These are phyloP conservation scores for Hypoxylon fuscum DNA, from an alignment of 495 filamentous ascomycete genomes.

Conservation along the genomic window DNA sequence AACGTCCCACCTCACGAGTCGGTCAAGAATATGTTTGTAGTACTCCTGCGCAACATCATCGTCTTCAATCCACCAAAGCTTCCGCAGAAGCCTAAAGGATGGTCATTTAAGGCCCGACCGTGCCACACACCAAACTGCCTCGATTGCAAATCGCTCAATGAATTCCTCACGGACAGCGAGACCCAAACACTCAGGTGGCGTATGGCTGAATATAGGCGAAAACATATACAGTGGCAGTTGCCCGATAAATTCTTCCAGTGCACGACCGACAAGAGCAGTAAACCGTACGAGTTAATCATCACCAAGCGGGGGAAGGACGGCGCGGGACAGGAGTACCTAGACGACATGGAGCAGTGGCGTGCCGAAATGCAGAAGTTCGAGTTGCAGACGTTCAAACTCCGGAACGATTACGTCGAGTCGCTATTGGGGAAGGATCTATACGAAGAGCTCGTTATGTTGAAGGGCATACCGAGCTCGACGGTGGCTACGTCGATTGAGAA, in stretches of 20 bases:
- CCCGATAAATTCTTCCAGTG: not conserved
- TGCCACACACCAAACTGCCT: not conserved
- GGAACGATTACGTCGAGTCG: slow-evolving; percentile 7
- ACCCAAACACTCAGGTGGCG: not conserved
- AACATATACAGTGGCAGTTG: not conserved
- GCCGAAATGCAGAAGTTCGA: not conserved
- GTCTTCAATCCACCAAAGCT: not conserved
- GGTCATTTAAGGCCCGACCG: not conserved
- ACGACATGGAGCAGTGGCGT: slow-evolving; percentile 1
- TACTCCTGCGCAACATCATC: slow-evolving; percentile 16
- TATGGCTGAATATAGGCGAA: not conserved
- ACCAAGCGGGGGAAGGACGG: not conserved
- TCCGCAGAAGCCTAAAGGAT: slow-evolving; percentile 3
- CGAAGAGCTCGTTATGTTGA: slow-evolving; percentile 8
- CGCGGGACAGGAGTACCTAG: not conserved
- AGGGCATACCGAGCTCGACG: not conserved
- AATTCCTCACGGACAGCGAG: slow-evolving; percentile 2
- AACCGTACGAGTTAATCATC: not conserved
- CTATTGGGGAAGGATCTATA: slow-evolving; percentile 20
- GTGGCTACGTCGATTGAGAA: not conserved
- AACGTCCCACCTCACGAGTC: not conserved
- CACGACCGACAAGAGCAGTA: not conserved
- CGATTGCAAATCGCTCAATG: slow-evolving; percentile 6
- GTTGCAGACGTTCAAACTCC: not conserved
- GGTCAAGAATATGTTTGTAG: slow-evolving; percentile 7